Evolutionary conservation across 2,329 filamentous ascomycete genomes (phyloP), one percentile per base, ranked within the genome.

Genomic region (Calonectria montana): DNA sequence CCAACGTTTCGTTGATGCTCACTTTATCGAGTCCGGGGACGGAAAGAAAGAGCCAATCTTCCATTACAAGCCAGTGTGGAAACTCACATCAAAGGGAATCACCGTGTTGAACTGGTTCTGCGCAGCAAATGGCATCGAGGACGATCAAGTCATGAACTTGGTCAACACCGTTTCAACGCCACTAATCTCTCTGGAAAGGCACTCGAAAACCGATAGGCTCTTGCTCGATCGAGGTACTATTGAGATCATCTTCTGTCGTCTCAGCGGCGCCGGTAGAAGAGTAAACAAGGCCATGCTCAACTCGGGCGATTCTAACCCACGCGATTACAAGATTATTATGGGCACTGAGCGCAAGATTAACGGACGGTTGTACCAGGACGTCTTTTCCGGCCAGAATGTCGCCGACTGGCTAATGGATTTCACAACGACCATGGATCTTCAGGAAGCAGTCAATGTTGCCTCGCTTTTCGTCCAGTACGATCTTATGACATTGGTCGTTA

Each of bases 331-430:
- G 31, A 71, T 72, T 12, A 64, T 71, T 25, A 27, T 31, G 1
- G 74, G 76, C 15, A 92, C 91, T 76, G 94, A 97, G 83, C 93
- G 96, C 76, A 96, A 94, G 80, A 86, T 97, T 37, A 89, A 89
- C 63, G 94, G 94, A 77, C 94, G 93, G 81, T 88, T 91, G 10
- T 92, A 92, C 80, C 91, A 91, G 77, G 95, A 98, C 81, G 96
- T 94, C 0, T 98, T 98, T 80, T 97, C 95, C 1, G 97, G 97
- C 73, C 97, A 96, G 84, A 92, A 93, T 8, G 92, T 94, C 1
- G 92, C 93, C 15, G 96, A 98, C 82, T 99, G 96, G 96, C 84
- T 99, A 73, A 96, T 98, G 92, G 96, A 98, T 84, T 98, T 96
- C 86, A 97, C 94, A 76, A 98, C 95, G 0, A 97, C 96, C 37